These are phyloP conservation scores for Pseudozyma sp. DNA, from an alignment of 1,284 basidiomycete genomes.

Conservation along the genomic window DNA sequence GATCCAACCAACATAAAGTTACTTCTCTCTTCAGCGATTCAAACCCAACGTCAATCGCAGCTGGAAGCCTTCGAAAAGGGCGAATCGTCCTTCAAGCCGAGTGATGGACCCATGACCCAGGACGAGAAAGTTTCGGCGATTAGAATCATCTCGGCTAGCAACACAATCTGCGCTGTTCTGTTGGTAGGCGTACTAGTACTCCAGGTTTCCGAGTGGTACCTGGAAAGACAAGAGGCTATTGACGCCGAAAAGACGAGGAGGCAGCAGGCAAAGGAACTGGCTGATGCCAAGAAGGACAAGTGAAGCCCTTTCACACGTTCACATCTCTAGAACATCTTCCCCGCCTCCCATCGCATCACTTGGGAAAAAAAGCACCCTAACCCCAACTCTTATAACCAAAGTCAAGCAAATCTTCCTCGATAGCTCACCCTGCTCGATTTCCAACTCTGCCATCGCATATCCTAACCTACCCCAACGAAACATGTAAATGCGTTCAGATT, in stretches of 20 bases:
- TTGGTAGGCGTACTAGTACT: constrained; percentile 62
- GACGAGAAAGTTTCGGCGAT: constrained; percentile 57
- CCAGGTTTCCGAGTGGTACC: constrained; percentile 62
- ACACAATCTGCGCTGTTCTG: constrained; percentile 60
- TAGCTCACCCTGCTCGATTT: neutral
- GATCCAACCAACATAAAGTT: constrained; percentile 59
- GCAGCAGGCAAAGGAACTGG: constrained; percentile 31
- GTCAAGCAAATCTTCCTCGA: neutral
- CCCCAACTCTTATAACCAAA: neutral
- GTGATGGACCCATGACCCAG: constrained; percentile 46
- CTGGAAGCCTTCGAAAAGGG: constrained; percentile 43
- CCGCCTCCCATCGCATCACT: neutral
- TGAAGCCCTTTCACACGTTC: neutral
- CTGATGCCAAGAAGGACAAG: constrained; percentile 44
- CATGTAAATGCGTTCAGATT: too few relatives aligned
- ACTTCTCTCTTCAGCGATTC: constrained; percentile 48
- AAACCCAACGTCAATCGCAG: constrained; percentile 50
- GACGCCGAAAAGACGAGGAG: constrained; percentile 41
- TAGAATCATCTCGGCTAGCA: constrained; percentile 62
- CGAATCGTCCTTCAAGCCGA: constrained; percentile 26
- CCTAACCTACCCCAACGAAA: too few relatives aligned
- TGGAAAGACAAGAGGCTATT: constrained; percentile 48
- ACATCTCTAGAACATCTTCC: neutral
- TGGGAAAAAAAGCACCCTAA: neutral
- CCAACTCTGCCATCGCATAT: neutral